These are phyloP conservation scores for Puccinia hordei DNA, from an alignment of 1,284 basidiomycete genomes.

Conservation along the genomic window DNA sequence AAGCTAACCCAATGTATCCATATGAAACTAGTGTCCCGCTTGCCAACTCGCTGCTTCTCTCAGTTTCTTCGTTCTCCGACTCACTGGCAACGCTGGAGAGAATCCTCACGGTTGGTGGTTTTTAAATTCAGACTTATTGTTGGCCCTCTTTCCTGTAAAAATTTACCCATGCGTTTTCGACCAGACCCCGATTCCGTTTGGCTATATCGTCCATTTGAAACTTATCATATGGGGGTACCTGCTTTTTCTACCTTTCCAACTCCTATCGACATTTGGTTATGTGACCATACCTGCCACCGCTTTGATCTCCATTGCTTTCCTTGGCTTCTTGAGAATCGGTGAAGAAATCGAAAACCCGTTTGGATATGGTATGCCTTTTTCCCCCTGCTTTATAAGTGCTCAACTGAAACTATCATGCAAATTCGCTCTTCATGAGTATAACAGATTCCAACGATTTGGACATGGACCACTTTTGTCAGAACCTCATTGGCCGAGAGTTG, in stretches of 20 bases:
- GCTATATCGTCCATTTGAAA: constrained; percentile 46
- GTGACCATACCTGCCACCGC: constrained; percentile 39
- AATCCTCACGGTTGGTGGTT: too few relatives aligned
- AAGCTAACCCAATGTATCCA: not conserved
- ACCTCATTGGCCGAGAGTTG: constrained; percentile 40
- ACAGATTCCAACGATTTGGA: constrained; percentile 45
- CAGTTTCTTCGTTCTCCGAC: constrained; percentile 31
- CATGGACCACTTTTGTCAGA: constrained; percentile 50
- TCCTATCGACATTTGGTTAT: constrained; percentile 32
- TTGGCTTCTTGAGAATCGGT: constrained; percentile 41
- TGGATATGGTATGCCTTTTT: constrained; percentile 33
- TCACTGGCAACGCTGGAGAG: constrained; percentile 34
- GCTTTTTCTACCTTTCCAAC: constrained; percentile 41
- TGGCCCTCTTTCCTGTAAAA: not conserved
- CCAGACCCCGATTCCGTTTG: constrained; percentile 47
- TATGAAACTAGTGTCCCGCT: constrained; percentile 37
- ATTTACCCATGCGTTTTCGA: too few relatives aligned
- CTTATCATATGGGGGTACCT: constrained; percentile 49
- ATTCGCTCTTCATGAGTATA: too few relatives aligned
- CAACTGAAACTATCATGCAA: not conserved
- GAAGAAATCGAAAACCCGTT: constrained; percentile 51
- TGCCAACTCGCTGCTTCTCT: constrained; percentile 2
- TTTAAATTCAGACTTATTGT: too few relatives aligned
- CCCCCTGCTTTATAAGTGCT: not conserved
- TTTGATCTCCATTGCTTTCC: constrained; percentile 36